A percentile compares a stretch with the other conserved stretches of the same genome.
These are phyloP conservation scores for Fusarium liriodendri DNA, from an alignment of 2,329 filamentous ascomycete species.

Conservation along the genomic window DNA sequence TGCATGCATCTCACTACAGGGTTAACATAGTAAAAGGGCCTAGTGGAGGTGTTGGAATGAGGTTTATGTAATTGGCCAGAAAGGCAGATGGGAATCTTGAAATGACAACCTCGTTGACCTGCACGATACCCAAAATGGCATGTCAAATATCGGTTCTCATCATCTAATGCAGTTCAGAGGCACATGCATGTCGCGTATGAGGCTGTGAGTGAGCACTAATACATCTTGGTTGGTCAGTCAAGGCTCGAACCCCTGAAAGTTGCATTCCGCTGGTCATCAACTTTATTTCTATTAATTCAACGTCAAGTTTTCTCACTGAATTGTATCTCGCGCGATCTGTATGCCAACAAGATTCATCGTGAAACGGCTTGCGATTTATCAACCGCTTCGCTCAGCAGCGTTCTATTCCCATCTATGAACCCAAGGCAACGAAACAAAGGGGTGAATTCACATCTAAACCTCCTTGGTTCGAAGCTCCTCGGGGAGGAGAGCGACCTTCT, in stretches of 20 bases:
- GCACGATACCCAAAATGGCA: background rate
- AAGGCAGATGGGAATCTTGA: background rate
- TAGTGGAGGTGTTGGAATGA: background rate
- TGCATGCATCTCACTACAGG: background rate
- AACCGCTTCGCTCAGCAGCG: constrained; percentile 4
- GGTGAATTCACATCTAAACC: constrained; percentile 25
- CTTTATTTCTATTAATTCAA: background rate
- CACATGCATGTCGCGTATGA: background rate
- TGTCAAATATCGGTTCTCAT: background rate
- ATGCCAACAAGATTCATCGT: background rate
- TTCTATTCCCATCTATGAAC: constrained; percentile 31
- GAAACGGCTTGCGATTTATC: background rate
- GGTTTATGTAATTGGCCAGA: background rate
- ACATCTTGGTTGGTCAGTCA: background rate
- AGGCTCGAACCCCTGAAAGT: background rate
- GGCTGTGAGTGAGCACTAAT: background rate
- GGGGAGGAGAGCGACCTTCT: constrained; percentile 71
- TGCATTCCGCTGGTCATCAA: background rate
- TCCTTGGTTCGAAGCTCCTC: constrained; percentile 39
- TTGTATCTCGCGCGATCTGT: background rate
- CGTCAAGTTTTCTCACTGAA: background rate
- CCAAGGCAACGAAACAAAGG: constrained; percentile 7
- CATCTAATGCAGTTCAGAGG: background rate
- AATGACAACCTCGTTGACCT: background rate
- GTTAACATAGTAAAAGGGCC: background rate